These are phyloP conservation scores for Aspergillus taichungensis DNA, from an alignment of 495 filamentous ascomycete genomes.

Conservation along the genomic window DNA sequence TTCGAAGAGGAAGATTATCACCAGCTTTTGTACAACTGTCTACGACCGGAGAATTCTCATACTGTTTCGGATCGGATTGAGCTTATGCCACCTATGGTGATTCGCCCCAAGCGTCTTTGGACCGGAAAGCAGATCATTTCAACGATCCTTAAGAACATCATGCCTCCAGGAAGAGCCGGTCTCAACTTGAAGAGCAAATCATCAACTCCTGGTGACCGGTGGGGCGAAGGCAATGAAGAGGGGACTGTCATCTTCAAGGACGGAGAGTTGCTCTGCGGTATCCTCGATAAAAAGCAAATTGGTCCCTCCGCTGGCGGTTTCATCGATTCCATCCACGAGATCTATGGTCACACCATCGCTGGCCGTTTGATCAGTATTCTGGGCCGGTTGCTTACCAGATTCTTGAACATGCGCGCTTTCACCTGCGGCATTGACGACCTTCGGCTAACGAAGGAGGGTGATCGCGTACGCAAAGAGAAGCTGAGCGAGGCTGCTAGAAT, in stretches of 20 bases:
- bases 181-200: slow-evolving; percentile 73
- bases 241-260: slow-evolving; percentile 75
- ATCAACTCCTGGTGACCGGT: slow-evolving; percentile 63
- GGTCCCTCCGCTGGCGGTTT: slow-evolving; percentile 81
- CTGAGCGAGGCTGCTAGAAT: slow-evolving; percentile 61
- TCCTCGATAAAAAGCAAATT: slow-evolving; percentile 93
- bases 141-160: slow-evolving; percentile 87
- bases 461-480: slow-evolving; percentile 58
- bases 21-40: slow-evolving; percentile 78
- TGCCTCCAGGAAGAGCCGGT: slow-evolving; percentile 62
- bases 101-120: slow-evolving; percentile 78
- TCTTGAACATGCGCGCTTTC: slow-evolving; percentile 88
- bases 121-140: slow-evolving; percentile 98
- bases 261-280: slow-evolving; percentile 80
- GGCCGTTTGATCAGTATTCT: slow-evolving; percentile 81
- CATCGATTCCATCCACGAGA: slow-evolving; percentile 85
- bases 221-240: slow-evolving; percentile 65
- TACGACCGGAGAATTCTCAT: slow-evolving; percentile 83
- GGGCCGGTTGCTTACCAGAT: slow-evolving; percentile 80
- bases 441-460: slow-evolving; percentile 71
- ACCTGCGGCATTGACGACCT: slow-evolving; percentile 98
- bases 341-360: slow-evolving; percentile 80
- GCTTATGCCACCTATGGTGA: slow-evolving; percentile 67
- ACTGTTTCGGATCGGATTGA: slow-evolving; percentile 63
- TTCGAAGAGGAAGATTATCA: slow-evolving; percentile 86